Evolutionary conservation across 208 protist genomes (phyloP).

Genomic region (Wallacemonas sp.): DNA sequence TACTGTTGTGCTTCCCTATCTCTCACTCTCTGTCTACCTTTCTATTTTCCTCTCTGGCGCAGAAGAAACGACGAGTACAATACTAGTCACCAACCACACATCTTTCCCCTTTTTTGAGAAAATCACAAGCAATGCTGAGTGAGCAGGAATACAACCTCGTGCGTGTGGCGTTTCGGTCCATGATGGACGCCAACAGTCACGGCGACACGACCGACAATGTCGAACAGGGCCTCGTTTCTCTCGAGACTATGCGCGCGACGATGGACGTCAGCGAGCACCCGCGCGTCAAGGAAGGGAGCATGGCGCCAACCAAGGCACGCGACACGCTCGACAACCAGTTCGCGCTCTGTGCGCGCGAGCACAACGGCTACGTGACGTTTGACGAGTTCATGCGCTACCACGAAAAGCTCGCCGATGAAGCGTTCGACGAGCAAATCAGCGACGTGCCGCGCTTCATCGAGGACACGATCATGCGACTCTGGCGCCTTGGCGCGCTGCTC

Average conservation of each 20-base stretch:
- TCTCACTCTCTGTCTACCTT: too few relatives aligned
- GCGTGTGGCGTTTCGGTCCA: slow-evolving; percentile 55
- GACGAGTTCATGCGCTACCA: slow-evolving; percentile 84
- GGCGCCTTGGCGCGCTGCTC: slow-evolving; percentile 76
- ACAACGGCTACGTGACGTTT: slow-evolving; percentile 65
- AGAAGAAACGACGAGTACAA: background rate
- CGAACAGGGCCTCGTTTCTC: slow-evolving; percentile 43
- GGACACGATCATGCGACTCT: slow-evolving; percentile 66
- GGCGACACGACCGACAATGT: background rate
- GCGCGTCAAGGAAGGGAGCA: slow-evolving; percentile 69
- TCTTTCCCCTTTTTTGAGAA: slow-evolving; percentile 2
- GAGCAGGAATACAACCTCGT: slow-evolving; percentile 31
- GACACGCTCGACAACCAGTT: slow-evolving; percentile 73
- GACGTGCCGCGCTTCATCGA: slow-evolving; percentile 61
- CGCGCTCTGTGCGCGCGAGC: slow-evolving; percentile 38
- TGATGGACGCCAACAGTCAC: slow-evolving; percentile 25
- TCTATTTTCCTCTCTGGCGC: too few relatives aligned
- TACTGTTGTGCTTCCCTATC: too few relatives aligned
- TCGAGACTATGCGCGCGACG: slow-evolving; percentile 50
- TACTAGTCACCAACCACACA: background rate
- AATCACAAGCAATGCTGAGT: slow-evolving; percentile 27
- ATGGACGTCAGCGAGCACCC: slow-evolving; percentile 76
- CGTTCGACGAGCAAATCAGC: slow-evolving; percentile 47
- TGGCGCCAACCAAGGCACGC: slow-evolving; percentile 64
- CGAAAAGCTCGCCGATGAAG: slow-evolving; percentile 76